Evolutionary conservation across 495 filamentous ascomycete species (phyloP), one percentile per base, ranked within the genome.

Genomic region (Penicillium desertorum): DNA sequence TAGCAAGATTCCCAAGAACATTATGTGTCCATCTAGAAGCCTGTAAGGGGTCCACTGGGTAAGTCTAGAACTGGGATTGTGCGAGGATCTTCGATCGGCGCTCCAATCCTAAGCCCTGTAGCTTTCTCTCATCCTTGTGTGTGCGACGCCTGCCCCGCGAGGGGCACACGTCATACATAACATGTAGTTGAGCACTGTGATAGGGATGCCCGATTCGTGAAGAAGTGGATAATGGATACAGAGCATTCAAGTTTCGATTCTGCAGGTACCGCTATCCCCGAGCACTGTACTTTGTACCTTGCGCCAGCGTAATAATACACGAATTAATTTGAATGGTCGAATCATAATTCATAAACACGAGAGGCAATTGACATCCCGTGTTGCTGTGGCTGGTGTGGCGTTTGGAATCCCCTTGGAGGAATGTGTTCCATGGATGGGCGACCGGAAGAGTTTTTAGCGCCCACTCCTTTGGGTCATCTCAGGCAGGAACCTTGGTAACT

Each of bases 61-160:
- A 54, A 45, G 32, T 6, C 53, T 47, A 55, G 53, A 47, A 42
- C 22, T 55, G 29, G 32, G 29, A 41, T 44, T 23, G 11, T 10
- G 9, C 16, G 30, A 55, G 53, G 53, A 55, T 55, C 53, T 39
- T 46, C 29, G 53, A 55, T 55, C 51, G 42, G 30, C 30, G 36
- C 39, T 43, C 50, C 27, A 53, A 23, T 44, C 16, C 23, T 34
- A n/a, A 39, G 42, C 20, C 29, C 34, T 55, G 5, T n/a, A 36
- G 32, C 29, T 36, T 54, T 30, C 10, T 11, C 27, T n/a, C 29
- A 23, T 25, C 25, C 19, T 41, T 17, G 6, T 29, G 20, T 44
- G n/a, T 30, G 22, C 19, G 27, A 45, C 16, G 30, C 16, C 10
- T 50, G 22, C 49, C 53, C 53, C 43, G 7, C 42, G 41, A 12